Conservation (phyloP, 148 eudicot genomes). For the Cornus controversa region DNA sequence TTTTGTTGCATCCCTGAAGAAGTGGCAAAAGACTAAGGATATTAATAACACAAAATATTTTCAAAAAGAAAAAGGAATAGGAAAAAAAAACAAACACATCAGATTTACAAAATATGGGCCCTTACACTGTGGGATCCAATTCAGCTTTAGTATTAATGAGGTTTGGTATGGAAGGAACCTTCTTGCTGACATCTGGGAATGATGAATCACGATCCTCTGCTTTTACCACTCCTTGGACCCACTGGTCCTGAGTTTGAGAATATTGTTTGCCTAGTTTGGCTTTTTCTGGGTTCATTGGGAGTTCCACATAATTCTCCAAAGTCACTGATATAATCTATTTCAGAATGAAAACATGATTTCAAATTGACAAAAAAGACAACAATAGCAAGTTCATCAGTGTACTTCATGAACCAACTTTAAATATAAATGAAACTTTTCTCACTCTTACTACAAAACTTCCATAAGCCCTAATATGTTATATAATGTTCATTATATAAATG, state of each 20-base stretch:
- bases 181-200: conserved; percentile 28
- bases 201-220: conserved; percentile 30
- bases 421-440: conserved; percentile 1
- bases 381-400: not conserved
- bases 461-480: not conserved
- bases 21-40: conserved; percentile 2
- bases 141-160: conserved; percentile 35
- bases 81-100: too few species aligned
- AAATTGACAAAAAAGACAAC: conserved; percentile 7
- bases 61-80: not conserved
- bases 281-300: conserved; percentile 30
- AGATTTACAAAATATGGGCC: conserved; percentile 7
- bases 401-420: not conserved
- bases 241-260: conserved; percentile 20
- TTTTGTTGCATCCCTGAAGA: conserved; percentile 57
- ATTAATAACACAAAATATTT: not conserved
- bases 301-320: conserved; percentile 70
- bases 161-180: conserved; percentile 14
- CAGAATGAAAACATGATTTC: conserved; percentile 9
- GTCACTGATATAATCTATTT: conserved; percentile 73
- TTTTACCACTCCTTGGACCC: conserved; percentile 28
- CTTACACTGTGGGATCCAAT: conserved; percentile 49
- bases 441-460: not conserved
- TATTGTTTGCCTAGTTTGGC: conserved; percentile 24
- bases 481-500: not conserved